Conservation (phyloP, 495 filamentous ascomycete species). For the Penicillium malachiteum region DNA sequence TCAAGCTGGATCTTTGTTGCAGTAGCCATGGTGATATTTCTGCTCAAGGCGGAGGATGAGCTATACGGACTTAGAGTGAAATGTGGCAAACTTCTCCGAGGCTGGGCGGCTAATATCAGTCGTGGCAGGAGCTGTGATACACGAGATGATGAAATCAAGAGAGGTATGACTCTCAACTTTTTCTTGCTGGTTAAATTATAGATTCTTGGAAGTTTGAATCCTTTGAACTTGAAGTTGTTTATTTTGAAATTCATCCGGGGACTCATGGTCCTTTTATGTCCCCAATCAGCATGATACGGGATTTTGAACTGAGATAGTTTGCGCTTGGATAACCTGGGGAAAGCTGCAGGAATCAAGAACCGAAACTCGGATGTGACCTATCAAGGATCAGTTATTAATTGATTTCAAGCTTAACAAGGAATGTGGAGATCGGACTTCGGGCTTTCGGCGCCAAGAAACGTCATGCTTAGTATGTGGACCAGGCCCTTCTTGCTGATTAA, state of each 20-base stretch:
- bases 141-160: neutral
- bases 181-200: neutral
- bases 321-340: conserved; percentile 5
- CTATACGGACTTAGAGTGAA: neutral
- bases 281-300: neutral
- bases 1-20: conserved; percentile 60
- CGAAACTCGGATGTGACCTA: no score
- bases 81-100: neutral
- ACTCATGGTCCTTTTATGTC: neutral
- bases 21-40: conserved; percentile 55
- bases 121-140: neutral
- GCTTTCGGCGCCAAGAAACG: conserved; percentile 15
- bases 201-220: neutral
- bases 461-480: conserved; percentile 16
- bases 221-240: neutral
- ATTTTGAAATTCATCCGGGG: neutral
- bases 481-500: conserved; percentile 22
- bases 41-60: neutral
- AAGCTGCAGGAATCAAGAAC: no score
- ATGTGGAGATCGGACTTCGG: conserved; percentile 3
- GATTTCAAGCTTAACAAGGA: no score
- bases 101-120: neutral
- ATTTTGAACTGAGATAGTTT: neutral
- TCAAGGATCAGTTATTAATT: no score
- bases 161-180: neutral